Conservation (phyloP, 768 basidiomycete species). For the Astraeus odoratus region DNA sequence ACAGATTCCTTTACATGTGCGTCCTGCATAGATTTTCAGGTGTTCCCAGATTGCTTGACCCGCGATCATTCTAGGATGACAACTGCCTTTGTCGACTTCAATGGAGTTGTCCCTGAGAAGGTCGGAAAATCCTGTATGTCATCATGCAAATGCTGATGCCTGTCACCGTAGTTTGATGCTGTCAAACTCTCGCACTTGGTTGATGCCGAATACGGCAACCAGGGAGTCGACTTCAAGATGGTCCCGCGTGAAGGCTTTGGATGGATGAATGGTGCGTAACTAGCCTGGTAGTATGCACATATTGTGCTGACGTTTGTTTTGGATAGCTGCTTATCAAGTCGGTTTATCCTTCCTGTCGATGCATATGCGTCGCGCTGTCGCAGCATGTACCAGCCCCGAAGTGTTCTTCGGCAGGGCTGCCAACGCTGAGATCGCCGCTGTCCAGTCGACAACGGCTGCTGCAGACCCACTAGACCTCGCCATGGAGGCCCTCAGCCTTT, state of each 20-base stretch:
- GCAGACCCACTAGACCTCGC: constrained; percentile 58
- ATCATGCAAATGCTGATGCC: not conserved
- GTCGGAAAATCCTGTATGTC: constrained; percentile 24
- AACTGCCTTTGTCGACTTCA: constrained; percentile 91
- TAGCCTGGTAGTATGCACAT: not conserved
- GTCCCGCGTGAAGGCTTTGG: constrained; percentile 97
- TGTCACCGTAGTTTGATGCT: constrained; percentile 70
- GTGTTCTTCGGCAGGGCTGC: constrained; percentile 65
- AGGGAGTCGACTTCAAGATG: constrained; percentile 96
- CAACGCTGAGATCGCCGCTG: constrained; percentile 28
- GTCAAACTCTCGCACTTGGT: constrained; percentile 94
- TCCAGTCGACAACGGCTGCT: constrained; percentile 29
- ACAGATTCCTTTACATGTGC: constrained; percentile 97
- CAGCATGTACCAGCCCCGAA: constrained; percentile 90
- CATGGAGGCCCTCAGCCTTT: constrained; percentile 45
- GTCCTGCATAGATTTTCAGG: constrained; percentile 3
- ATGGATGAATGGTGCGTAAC: constrained; percentile 85
- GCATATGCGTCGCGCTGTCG: constrained; percentile 93
- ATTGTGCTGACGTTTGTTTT: constrained; percentile 2
- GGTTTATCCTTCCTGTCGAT: constrained; percentile 91
- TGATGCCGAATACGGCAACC: constrained; percentile 95
- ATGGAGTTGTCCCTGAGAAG: constrained; percentile 98
- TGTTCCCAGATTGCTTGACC: constrained; percentile 1
- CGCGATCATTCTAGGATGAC: constrained; percentile 63
- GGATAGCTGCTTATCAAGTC: constrained; percentile 86